phyloP scores from a whole-genome alignment of 2,329 filamentous ascomycete genomes.

The Verticillium alfalfae region DNA sequence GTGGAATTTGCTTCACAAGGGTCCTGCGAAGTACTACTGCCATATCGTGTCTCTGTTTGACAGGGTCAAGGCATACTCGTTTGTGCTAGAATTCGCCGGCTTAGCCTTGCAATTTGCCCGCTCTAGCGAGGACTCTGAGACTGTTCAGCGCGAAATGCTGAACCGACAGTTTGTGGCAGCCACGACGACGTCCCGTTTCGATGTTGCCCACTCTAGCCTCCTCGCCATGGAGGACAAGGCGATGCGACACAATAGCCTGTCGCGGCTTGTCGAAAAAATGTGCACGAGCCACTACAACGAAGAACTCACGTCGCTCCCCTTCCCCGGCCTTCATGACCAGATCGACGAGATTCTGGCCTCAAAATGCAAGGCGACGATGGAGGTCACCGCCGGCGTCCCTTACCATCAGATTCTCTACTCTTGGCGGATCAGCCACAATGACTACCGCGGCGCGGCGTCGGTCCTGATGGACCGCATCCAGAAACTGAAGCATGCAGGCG shows the following conservation, averaged over 20 bases:
- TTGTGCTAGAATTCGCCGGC: constrained; percentile 77
- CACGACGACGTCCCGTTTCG: constrained; percentile 72
- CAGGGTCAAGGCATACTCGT: constrained; percentile 67
- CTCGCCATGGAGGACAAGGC: constrained; percentile 65
- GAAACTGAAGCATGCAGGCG: constrained; percentile 52
- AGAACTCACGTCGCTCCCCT: constrained; percentile 70
- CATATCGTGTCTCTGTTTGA: constrained; percentile 84
- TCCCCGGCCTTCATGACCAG: constrained; percentile 68
- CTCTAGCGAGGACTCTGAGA: constrained; percentile 22
- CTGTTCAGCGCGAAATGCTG: constrained; percentile 65
- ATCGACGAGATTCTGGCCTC: constrained; percentile 74
- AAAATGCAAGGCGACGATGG: constrained; percentile 63
- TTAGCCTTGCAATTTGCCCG: constrained; percentile 63
- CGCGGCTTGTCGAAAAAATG: constrained; percentile 64
- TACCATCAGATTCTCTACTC: constrained; percentile 89
- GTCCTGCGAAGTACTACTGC: constrained; percentile 77
- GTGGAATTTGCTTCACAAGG: constrained; percentile 62
- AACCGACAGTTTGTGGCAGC: constrained; percentile 80
- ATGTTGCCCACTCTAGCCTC: constrained; percentile 76
- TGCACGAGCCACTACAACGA: constrained; percentile 60
- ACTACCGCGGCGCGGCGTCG: constrained; percentile 75
- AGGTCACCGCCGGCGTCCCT: constrained; percentile 59
- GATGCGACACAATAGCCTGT: constrained; percentile 67
- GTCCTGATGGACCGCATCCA: constrained; percentile 59
- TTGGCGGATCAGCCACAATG: constrained; percentile 76